Evolutionary conservation across 225 moss, liverwort and hornwort genomes (phyloP), one percentile per base, ranked within the genome.

Genomic region (Physcomitrellopsis africana): DNA sequence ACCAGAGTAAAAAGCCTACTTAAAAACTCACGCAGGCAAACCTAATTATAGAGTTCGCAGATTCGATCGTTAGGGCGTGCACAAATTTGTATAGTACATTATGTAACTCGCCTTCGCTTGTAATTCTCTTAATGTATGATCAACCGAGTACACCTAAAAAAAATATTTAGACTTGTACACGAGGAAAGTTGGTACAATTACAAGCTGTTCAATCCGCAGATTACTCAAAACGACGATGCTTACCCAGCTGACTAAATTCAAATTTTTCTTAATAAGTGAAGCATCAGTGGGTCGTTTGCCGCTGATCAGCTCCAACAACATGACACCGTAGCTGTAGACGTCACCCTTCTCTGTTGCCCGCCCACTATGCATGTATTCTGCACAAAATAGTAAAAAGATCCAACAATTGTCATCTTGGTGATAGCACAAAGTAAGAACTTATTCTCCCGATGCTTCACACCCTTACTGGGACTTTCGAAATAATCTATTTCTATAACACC

Each of bases 181-280:
- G 32, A 37, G 32, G 32, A 2, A 37, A 37, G 32, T 7, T 37
- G 32, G 32, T 7, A 37, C 32, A 4, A 37, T 37, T 7, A 37
- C 32, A 37, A 37, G 32, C 32, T 37, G 5, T 37, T 37, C 32
- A 37, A 37, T 37, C 3, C 32, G 7, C 26, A 43, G 15, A 12
- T n/a, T 3, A 2, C 45, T 5, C 10, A 11, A 47, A 60, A 37
- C 18, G 27, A 75, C 55, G 55, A 29, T 58, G 20, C 88, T 79
- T 79, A 89, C 86, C 88, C 86, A 89, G 63, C 83, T 74, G 10
- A 79, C 88, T 51, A 89, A 51, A 67, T 86, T 86, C 57, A 86
- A 72, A 32, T 82, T 82, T 48, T 79, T 86, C 42, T 85, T 83
- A 41, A 89, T 89, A 12, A 89, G 86, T 59, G 79, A 67, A 67